These are phyloP conservation scores for Sapria himalayana DNA, from an alignment of 345 rosid genomes.

Conservation along the genomic window DNA sequence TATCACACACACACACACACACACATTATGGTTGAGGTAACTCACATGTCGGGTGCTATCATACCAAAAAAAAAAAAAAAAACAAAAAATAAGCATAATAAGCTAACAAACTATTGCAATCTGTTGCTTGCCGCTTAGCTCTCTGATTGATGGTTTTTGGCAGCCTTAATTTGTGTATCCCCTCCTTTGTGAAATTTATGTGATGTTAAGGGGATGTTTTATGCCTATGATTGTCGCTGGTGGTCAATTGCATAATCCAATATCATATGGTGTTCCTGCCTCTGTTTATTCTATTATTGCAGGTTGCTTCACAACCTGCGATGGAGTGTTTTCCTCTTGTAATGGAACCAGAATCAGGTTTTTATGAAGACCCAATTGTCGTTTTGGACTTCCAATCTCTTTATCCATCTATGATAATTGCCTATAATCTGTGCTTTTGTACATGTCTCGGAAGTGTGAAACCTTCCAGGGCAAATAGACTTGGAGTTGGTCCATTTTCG, in stretches of 20 bases:
- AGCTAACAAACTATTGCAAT: no score
- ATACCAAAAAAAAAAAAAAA: no score
- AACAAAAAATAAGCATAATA: no score
- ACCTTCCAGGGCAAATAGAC: constrained; percentile 39
- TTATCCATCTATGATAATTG: constrained; percentile 93
- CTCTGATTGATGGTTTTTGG: background rate
- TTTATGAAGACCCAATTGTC: constrained; percentile 78
- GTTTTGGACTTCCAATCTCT: constrained; percentile 97
- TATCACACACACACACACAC: no score
- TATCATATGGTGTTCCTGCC: constrained; percentile 1
- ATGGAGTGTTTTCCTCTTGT: constrained; percentile 97
- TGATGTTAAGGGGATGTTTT: no score
- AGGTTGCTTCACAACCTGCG: constrained; percentile 99
- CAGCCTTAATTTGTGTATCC: background rate
- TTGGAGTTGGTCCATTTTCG: constrained; percentile 62
- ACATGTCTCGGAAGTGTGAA: constrained; percentile 79
- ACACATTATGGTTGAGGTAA: no score
- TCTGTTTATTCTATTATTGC: constrained; percentile 6
- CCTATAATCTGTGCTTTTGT: constrained; percentile 83
- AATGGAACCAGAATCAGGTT: constrained; percentile 96
- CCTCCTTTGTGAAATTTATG: no score
- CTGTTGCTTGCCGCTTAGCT: no score
- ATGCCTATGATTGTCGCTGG: background rate
- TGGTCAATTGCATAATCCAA: background rate
- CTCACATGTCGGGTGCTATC: no score